Base-by-base conservation (phyloP, 1,139 yeast species). In the Protomyces inundatus region DNA sequence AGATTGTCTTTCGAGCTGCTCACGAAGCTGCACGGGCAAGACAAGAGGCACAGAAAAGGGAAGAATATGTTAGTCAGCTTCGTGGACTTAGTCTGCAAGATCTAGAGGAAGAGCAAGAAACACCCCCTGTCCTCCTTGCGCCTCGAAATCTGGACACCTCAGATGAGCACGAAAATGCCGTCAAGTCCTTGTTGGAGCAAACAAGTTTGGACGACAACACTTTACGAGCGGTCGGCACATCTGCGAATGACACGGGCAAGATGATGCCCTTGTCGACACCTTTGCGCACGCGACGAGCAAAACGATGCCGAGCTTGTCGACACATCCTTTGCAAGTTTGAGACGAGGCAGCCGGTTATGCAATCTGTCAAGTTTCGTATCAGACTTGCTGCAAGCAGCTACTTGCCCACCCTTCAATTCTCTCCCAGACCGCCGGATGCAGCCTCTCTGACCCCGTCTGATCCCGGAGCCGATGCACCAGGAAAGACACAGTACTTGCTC, bases 271-370 rank as follows among this genome's bases (percentile, higher is more conserved):
- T 60, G 3, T 68, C 70, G 2, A 63, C 64, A 4, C 59, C 59
- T n/a, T 64, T 68, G 32, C 66, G 70, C 6, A 55, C 70, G 3
- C 65, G 69, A n/a, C 59, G 69, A 14, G 60, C 70, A 16, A 67
- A 68, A 46, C 66, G 70, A 9, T 68, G 70, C 51, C 64, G 68
- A 14, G 69, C 68, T 7, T 68, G 70, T 56, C 62, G 69, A 30
- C 69, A 66, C 45, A 67, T 68, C 33, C 65, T 68, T 16, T 70
- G 68, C n/a, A 64, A 68, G n/a, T 70, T 70, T 2, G 70, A 68
- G 39, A 42, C 63, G 6, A 32, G 66, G 6, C 36, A 42, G 32
- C 48, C 48, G 10, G 48, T 42, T 7, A 42, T 42, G 48, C 48
- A 42, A 16, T 23, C 48, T n/a, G 48, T 42, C 32, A 42, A 42